Evolutionary conservation across 129 eudicot species (phyloP).

Genomic region (Rutidosis leptorrhynchoides): DNA sequence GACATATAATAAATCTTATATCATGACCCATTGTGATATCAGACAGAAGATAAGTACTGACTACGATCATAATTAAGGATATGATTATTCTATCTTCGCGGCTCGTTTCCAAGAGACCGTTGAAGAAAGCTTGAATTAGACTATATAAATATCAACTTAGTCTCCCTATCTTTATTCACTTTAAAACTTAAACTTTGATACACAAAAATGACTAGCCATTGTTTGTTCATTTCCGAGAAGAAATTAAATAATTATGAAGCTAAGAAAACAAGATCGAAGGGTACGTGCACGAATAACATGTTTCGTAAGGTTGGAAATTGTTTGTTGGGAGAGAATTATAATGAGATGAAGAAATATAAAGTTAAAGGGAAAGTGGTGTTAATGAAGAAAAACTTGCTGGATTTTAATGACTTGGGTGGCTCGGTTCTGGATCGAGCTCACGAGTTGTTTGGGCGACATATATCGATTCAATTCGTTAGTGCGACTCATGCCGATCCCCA

Average conservation of each 20-base stretch:
- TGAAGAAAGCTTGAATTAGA: not conserved
- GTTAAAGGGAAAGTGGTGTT: slow-evolving; percentile 38
- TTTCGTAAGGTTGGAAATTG: not conserved
- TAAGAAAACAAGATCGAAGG: not conserved
- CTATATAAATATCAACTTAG: not conserved
- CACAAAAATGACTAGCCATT: not conserved
- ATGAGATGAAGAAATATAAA: slow-evolving; percentile 7
- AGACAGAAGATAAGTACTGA: not conserved
- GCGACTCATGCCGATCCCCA: slow-evolving; percentile 28
- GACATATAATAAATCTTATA: not conserved
- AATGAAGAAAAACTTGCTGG: slow-evolving; percentile 38
- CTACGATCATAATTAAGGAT: not conserved
- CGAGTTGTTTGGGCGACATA: slow-evolving; percentile 37
- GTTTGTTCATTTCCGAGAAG: not conserved
- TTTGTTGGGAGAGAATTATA: slow-evolving; percentile 19
- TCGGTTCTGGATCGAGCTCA: slow-evolving; percentile 33
- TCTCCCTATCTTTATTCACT: not conserved
- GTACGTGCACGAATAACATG: slow-evolving; percentile 1
- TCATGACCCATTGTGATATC: not conserved
- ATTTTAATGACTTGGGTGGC: slow-evolving; percentile 29
- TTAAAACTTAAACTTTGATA: not conserved
- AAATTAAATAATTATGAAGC: not conserved
- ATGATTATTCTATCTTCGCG: not conserved
- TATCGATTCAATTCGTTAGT: slow-evolving; percentile 43
- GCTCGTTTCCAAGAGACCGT: not conserved